These are phyloP conservation scores for Eucalyptus erythrocorys DNA, from an alignment of 345 rosid species.

Conservation along the genomic window DNA sequence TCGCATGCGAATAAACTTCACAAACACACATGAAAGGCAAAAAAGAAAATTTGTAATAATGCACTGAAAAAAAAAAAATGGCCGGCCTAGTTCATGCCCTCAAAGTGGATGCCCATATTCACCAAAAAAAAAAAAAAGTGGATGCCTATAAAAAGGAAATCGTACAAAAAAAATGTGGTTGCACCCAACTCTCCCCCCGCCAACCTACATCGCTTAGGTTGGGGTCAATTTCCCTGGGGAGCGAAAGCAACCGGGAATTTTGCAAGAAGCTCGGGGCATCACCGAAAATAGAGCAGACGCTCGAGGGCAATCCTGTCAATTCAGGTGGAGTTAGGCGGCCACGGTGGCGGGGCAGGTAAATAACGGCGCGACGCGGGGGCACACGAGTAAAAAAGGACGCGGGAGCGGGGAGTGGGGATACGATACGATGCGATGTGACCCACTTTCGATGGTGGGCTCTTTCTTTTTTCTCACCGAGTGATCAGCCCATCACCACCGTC, in stretches of 20 bases:
- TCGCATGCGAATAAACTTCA: background rate
- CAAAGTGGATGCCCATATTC: background rate
- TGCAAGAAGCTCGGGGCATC: background rate
- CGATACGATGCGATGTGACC: background rate
- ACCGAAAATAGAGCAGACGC: background rate
- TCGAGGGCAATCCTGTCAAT: background rate
- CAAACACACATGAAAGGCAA: background rate
- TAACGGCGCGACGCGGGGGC: background rate
- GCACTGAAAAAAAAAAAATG: background rate
- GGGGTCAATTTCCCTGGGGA: background rate
- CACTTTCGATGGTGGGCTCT: conserved; percentile 21
- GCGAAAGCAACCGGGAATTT: background rate
- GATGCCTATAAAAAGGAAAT: background rate
- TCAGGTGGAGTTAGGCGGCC: background rate
- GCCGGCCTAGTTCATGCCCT: background rate
- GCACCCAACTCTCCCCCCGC: background rate
- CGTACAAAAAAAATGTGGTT: background rate
- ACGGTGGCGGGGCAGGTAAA: conserved; percentile 15
- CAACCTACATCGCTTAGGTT: background rate
- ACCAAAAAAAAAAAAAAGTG: too few relatives aligned
- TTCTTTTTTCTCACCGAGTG: conserved; percentile 1
- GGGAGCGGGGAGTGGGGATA: background rate
- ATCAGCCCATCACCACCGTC: conserved; percentile 3
- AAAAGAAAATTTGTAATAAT: background rate
- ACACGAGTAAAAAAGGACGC: background rate